Evolutionary conservation across 2,329 filamentous ascomycete genomes (phyloP), one percentile per base, ranked within the genome.

Genomic region (Alternaria gansuensis): DNA sequence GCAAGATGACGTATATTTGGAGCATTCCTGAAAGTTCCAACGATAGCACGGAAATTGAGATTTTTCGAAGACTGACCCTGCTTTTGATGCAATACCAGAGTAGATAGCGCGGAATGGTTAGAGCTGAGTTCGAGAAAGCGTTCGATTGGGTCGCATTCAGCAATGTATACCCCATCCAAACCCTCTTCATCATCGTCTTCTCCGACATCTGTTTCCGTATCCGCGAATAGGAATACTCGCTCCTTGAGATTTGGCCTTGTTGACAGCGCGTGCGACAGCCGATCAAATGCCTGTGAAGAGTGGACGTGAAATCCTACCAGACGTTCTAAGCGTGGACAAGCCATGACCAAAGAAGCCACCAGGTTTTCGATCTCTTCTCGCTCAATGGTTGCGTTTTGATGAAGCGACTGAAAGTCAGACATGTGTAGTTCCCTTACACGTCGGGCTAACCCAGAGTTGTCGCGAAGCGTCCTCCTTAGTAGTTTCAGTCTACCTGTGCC

Each of bases 341-440:
- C 81, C 81, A 86, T 85, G 31, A 88, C 82, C 36, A 88, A 76
- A 1, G 84, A 85, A 5, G 84, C 83, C 17, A 87, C 72, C 17
- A 83, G 59, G 57, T 85, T 82, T 41, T 82, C 75, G 51, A 85
- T 82, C 48, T 83, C 81, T 66, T 83, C 78, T 67, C 78, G 79
- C 57, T 80, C 79, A 28, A 79, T 80, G 48, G 71, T 68, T 13
- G 71, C 71, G 43, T 73, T 66, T n/a, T 76, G 65, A 40, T 78
- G 76, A 2, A 76, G 56, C 3, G 69, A 63, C 39, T 84, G 79
- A 50, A 84, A 75, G 43, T 83, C 81, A 2, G 83, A 79, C 10
- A 87, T 79, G 36, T 83, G 81, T 31, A 88, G 69, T 60, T 85
- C 83, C 11, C 79, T 78, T 29, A 87, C 85, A 33, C 82, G 75